Evolutionary conservation across 148 eudicot genomes (phyloP), one percentile per base, ranked within the genome.

Genomic region (Linanthus parryae): DNA sequence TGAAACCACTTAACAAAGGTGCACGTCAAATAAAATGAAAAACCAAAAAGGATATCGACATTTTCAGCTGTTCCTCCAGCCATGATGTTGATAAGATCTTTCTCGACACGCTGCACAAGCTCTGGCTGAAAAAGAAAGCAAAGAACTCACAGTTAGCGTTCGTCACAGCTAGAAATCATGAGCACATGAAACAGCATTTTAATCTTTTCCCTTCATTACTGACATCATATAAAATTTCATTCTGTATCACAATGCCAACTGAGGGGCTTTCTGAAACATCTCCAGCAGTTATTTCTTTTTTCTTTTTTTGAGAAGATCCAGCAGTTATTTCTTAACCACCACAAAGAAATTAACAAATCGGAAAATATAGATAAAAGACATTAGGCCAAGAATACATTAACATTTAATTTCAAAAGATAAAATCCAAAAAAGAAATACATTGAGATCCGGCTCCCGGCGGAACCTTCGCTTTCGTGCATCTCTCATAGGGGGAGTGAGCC

Each of bases 381-480:
- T 1, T 23, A 11, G 52, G 61, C 5, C 7, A 17, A 17, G 18
- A 65, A 31, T 76, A 88, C n/a, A n/a, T n/a, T n/a, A n/a, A n/a
- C n/a, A n/a, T n/a, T n/a, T n/a, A n/a, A n/a, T n/a, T n/a, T n/a
- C n/a, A n/a, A 16, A 24, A 20, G 12, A 37, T 5, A 14, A 48
- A 48, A 12, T 48, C 28, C 14, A 48, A 17, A 29, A 48, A 14
- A 48, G 36, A 31, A 31, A 33, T 51, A 51, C 98, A 69, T 83
- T 91, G 39, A 83, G 67, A 84, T 87, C 96, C 7, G 98, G 89
- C 66, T 91, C 94, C 44, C 96, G 77, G 28, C 96, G 80, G 71
- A 91, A 92, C 68, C 98, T 77, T 57, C 94, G 84, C 67, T 96
- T 81, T 38, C 94, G 87, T 42, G 94, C 98, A 77, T 92, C 98